Base-by-base conservation (phyloP, 345 rosid genomes). In the Dipteronia dyeriana region DNA sequence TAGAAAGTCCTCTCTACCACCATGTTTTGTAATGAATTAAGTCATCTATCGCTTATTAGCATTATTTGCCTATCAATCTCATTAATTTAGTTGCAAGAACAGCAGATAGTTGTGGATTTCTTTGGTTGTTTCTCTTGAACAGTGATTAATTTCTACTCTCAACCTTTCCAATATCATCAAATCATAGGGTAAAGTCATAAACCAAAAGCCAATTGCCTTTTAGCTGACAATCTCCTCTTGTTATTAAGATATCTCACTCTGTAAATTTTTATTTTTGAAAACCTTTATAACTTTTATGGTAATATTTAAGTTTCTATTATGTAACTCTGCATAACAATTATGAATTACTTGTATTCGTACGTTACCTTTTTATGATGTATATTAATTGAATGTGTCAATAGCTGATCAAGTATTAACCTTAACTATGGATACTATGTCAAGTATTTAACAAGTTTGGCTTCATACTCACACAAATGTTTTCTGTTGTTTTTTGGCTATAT, bases 211-310 rank as follows among this genome's bases (percentile, higher is more conserved):
- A 49, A 68, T 70, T 66, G 59, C 82, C 38, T 47, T 3, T 69
- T 63, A 66, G 76, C 78, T 20, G 68, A 49, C 70, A 64, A 19
- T 59, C 45, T 67, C 64, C 74, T 73, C 76, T 75, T 81, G 78
- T 73, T 74, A 56, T 77, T 19, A 62, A n/a, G 75, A 22, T 67
- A 69, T 77, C 49, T 63, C 77, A 29, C 12, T 51, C 38, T 34
- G 5, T 34, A 34, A 43, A 45, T 45, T 34, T 73, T 1, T 47
- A 9, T 19, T 41, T 17, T 29, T 11, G 61, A 26, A 70, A 64
- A 56, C 61, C 9, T 4, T 4, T 9, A 26, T 65, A 54, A 54
- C 56, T 26, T 79, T n/a, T 17, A 9, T 38, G 66, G 39, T n/a
- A 59, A 66, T 3, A 34, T 12, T 12, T 19, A 25, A 13, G 62